Base-by-base conservation (phyloP, 169 alveolate species). In the Eimeria nieschulzi region DNA sequence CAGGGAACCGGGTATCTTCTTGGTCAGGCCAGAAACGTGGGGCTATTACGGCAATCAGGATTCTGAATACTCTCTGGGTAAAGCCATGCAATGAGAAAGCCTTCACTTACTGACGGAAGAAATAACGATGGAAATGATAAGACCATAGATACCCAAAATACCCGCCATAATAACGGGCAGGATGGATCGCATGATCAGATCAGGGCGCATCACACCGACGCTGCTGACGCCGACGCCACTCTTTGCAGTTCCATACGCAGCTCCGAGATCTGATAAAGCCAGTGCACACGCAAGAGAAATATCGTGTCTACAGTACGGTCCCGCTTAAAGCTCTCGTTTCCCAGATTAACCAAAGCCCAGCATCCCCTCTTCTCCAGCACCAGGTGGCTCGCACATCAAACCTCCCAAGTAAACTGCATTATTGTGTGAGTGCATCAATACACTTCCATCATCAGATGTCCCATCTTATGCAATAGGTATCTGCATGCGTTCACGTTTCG, bases 81-180 rank as follows among this genome's bases (percentile, higher is more conserved):
- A 15, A 15, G 68, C 23, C 68, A 15, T 15, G 0, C 15, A 59
- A 5, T 1, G n/a, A 59, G 5, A 59, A 59, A 82, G 79, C 21
- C 0, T 25, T 13, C 56, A 70, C 83, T 78, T 61, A 83, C 92
- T 61, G 73, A 75, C 92, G 72, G 93, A 94, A 54, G 90, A 92
- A 59, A 93, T 92, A 93, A 80, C 94, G 73, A 93, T 93, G 68
- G 96, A 92, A 12, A 94, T 88, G 92, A 94, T 94, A 51, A 94
- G 94, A 23, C 96, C 95, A 78, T 93, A 92, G 85, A 95, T 95
- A 71, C 96, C 96, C 92, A 94, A 63, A 23, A 93, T 98, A 97
- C 99, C 99, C 70, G 99, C 99, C 99, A 99, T 98, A 96, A 99
- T 98, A 75, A 99, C 99, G 55, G 99, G 99, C 66, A 99, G 97